Evolutionary conservation across 1,139 yeast species (phyloP), one percentile per base, ranked within the genome.

Genomic region (Meyerozyma carpophila): DNA sequence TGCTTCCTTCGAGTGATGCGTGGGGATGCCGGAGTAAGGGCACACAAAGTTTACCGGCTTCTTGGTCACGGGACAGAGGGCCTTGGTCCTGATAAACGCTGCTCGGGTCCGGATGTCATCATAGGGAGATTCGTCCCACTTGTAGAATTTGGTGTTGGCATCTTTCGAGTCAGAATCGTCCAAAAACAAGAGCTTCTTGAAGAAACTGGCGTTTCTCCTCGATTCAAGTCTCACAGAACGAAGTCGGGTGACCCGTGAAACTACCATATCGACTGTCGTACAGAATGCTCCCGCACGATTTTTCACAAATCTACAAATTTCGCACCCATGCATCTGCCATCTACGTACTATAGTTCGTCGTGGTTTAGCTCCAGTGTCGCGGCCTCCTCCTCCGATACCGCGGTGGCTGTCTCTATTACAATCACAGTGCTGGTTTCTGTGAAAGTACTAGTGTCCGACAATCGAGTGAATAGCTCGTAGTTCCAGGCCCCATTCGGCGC

Each of bases 1-100:
- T 2, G 96, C 97, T 54, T 84, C 91, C 57, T 77, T 76, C 25
- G 89, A 82, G 59, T 89, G 95, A 62, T 93, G 98, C 6, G 98
- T 93, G 25, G 98, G 98, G 45, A 93, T 90, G 6, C 98, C 98
- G 6, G 96, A 85, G 47, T 79, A 68, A 4, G 98, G 98, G 68
- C 98, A 93, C 2, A 93, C 89, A 63, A 75, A 93, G 53, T 84
- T 75, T 47, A 93, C 90, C 44, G 85, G 83, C 51, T 83, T 79
- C 24, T 81, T 74, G 1, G 98, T 90, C 14, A 91, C 93, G 0
- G 98, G 98, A 63, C 98, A 93, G 57, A 79, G 79, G 7, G 96
- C 98, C 49, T 83, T 74, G 21, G 95, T 85, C 62, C 91, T 77
- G 50, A 93, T 93, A 49, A 82, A 80, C 13, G 96, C 97, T 1